Conservation (phyloP, 805 yeast species). For the Alloascoidea hylecoeti region DNA sequence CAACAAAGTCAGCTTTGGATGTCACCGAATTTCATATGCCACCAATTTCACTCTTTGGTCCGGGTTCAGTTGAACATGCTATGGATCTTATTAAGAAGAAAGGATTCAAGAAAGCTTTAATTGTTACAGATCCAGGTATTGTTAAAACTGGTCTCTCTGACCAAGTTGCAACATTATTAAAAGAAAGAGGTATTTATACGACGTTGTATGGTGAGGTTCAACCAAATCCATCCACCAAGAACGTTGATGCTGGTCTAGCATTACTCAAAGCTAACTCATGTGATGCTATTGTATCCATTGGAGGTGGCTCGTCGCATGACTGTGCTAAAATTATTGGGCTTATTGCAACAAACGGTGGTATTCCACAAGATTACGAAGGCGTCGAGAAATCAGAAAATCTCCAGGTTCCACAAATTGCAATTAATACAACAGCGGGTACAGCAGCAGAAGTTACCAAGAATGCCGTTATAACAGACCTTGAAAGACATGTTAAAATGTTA, state of each 20-base stretch:
- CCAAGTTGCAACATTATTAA: conserved; percentile 12
- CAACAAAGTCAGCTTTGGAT: background rate
- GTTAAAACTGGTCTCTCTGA: conserved; percentile 15
- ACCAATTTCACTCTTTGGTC: conserved; percentile 12
- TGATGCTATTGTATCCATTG: conserved; percentile 12
- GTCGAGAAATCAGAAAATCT: conserved; percentile 10
- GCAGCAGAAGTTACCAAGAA: conserved; percentile 13
- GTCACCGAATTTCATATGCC: conserved; percentile 10
- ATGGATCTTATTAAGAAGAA: conserved; percentile 9
- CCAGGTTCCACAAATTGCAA: conserved; percentile 10
- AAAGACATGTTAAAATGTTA: conserved; percentile 12
- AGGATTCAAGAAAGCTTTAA: conserved; percentile 10
- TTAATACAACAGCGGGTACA: conserved; percentile 15
- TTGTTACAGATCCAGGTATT: conserved; percentile 15
- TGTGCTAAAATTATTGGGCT: conserved; percentile 13
- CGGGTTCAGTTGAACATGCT: conserved; percentile 12
- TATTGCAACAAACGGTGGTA: conserved; percentile 13
- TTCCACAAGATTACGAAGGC: conserved; percentile 13
- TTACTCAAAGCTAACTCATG: conserved; percentile 8
- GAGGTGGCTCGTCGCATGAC: conserved; percentile 15
- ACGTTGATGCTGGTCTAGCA: conserved; percentile 10
- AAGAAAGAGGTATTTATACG: conserved; percentile 7
- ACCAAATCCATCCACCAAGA: conserved; percentile 12
- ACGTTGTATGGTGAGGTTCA: conserved; percentile 4
- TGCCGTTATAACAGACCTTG: conserved; percentile 12